Base-by-base conservation (phyloP, 805 yeast genomes). In the Novakomyces olei region DNA sequence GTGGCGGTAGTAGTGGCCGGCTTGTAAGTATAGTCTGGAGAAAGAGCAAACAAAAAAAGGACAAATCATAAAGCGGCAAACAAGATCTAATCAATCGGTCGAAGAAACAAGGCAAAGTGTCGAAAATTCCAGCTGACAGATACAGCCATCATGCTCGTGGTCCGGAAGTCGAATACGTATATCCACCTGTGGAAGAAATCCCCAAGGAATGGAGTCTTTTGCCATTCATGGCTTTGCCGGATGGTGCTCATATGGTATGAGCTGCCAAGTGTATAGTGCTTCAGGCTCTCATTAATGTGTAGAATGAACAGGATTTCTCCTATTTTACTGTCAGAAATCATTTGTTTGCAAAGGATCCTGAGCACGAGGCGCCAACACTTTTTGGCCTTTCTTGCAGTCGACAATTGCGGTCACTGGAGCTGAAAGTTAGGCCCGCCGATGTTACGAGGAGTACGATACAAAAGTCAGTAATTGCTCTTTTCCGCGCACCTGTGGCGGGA, bases 141-240 rank as follows among this genome's bases (percentile, higher is more conserved):
- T 2, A 10, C 6, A 29, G 39, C 28, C 39, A 43, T 41, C 28
- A 42, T 44, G 27, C 43, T 27, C n/a, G 43, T 39, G 29, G 44
- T 45, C 17, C 34, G 29, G 29, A 88, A 49, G 69, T 88, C 16
- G 95, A 85, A 51, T 81, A 78, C 53, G 78, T 94, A 80, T 61
- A 72, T 15, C 69, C 71, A 3, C 58, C 61, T 2, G 55, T 51
- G 18, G 56, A 53, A 19, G 20, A 20, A 3, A 54, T 54, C 15
- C 51, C 61, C 1, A 44, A 54, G 3, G 54, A 75, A 14, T 88
- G 94, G 83, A 81, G 88, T 7, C 70, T 73, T 45, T 53, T 88
- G 27, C 91, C 98, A 2, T 88, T 88, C 47, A 95, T 83, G 48
- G 92, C 94, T 1, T 56, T 88, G 15, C 96, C 98, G 0, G 98